phyloP scores from a whole-genome alignment of 2,329 filamentous ascomycete species.

The Penicillium sp. region DNA sequence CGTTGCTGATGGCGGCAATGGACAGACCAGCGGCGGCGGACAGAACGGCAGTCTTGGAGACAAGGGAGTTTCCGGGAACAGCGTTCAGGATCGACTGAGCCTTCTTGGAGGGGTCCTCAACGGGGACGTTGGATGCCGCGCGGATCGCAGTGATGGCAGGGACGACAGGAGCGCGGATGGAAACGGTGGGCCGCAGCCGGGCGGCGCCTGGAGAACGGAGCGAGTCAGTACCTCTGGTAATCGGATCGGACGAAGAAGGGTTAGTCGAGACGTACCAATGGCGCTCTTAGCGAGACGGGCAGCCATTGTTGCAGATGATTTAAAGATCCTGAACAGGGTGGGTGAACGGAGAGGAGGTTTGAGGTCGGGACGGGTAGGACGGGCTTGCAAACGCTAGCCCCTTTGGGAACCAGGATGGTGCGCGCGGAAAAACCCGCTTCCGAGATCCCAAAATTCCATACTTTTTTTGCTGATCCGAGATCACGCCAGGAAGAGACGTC shows the following conservation, averaged over 20 bases:
- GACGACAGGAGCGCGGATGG: conserved; percentile 75
- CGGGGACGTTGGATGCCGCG: conserved; percentile 73
- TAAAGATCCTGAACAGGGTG: conserved; percentile 53
- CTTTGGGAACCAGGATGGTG: conserved; percentile 24
- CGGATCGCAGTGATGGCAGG: conserved; percentile 67
- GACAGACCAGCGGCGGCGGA: conserved; percentile 88
- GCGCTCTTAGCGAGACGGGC: conserved; percentile 95
- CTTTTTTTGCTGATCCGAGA: conserved; percentile 19
- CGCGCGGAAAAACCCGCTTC: conserved; percentile 35
- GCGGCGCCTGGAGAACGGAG: conserved; percentile 68
- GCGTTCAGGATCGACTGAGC: conserved; percentile 93
- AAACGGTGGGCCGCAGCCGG: conserved; percentile 81
- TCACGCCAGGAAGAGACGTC: conserved; percentile 12
- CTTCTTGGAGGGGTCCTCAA: conserved; percentile 93
- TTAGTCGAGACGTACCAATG: conserved; percentile 70
- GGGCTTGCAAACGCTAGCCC: conserved; percentile 38
- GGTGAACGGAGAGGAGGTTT: conserved; percentile 43
- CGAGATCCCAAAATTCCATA: conserved; percentile 31
- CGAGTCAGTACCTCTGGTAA: conserved; percentile 33
- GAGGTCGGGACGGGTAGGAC: conserved; percentile 43
- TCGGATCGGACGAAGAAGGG: conserved; percentile 14
- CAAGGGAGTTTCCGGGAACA: conserved; percentile 84
- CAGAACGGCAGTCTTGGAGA: conserved; percentile 96
- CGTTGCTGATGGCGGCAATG: conserved; percentile 96
- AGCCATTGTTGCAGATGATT: conserved; percentile 77